A percentile compares a stretch with the other conserved stretches of the same genome.
These are phyloP conservation scores for Fraxinus paxiana DNA, from an alignment of 305 asterid species.

Conservation along the genomic window DNA sequence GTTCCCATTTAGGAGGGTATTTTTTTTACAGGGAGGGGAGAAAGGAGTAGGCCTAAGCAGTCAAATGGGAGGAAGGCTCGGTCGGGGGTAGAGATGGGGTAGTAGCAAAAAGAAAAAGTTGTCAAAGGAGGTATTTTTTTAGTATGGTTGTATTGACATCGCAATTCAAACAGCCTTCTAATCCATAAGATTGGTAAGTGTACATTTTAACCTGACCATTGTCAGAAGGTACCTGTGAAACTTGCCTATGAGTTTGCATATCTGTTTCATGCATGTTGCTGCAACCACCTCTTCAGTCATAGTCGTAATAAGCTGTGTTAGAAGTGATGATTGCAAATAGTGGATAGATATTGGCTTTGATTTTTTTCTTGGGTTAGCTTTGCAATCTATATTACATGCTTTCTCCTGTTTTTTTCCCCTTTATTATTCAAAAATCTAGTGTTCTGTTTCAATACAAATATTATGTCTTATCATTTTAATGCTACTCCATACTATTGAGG, in stretches of 20 bases:
- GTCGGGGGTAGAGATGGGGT: background rate
- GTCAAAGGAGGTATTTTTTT: background rate
- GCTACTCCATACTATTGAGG: background rate
- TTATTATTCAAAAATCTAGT: background rate
- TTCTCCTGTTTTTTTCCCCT: background rate
- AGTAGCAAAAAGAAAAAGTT: background rate
- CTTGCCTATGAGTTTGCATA: background rate
- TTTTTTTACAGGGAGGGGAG: background rate
- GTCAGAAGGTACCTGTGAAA: background rate
- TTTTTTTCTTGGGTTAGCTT: background rate
- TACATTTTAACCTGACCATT: background rate
- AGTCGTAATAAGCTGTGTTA: background rate
- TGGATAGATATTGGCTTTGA: background rate
- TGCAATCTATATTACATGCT: background rate
- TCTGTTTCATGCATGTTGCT: background rate
- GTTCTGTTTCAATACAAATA: background rate
- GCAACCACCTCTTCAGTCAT: background rate
- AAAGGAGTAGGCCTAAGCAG: background rate
- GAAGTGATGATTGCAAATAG: background rate
- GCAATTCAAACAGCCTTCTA: background rate
- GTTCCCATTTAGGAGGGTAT: background rate
- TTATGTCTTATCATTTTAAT: background rate
- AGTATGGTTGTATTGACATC: background rate
- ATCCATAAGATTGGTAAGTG: background rate
- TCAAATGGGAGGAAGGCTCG: background rate